A percentile compares a stretch with the other conserved stretches of the same genome.
phyloP scores from a whole-genome alignment of 306 rosid species.

The Rosa multiflora region DNA sequence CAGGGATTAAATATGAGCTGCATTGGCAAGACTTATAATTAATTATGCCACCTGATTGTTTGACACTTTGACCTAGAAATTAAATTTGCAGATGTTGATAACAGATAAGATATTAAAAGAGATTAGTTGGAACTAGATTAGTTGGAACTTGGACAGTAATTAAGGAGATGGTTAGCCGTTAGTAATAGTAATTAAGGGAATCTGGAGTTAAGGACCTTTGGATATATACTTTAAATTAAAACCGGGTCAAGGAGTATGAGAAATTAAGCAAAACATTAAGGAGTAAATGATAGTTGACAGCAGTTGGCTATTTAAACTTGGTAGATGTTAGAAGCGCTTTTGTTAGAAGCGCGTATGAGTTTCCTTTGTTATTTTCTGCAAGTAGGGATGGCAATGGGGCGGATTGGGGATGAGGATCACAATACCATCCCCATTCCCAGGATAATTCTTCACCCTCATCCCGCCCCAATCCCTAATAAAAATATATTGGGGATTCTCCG shows the following conservation, averaged over 20 bases:
- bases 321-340: neutral
- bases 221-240: neutral
- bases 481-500: no score
- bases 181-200: neutral
- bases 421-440: no score
- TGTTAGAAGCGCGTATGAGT: neutral
- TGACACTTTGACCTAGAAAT: neutral
- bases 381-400: no score
- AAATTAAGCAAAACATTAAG: no score
- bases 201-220: neutral
- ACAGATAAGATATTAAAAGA: neutral
- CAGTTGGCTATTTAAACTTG: neutral
- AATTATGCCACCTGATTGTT: neutral
- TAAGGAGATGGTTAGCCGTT: neutral
- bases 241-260: neutral
- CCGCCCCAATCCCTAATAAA: no score
- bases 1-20: constrained; percentile 1
- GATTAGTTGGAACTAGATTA: neutral
- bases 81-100: neutral
- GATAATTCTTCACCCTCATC: no score
- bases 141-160: neutral
- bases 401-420: no score
- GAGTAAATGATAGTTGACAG: neutral
- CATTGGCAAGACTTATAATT: neutral
- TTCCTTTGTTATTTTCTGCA: neutral